These are phyloP conservation scores for Bothriochloa decipiens DNA, from an alignment of 176 grass and related monocot species.

Conservation along the genomic window DNA sequence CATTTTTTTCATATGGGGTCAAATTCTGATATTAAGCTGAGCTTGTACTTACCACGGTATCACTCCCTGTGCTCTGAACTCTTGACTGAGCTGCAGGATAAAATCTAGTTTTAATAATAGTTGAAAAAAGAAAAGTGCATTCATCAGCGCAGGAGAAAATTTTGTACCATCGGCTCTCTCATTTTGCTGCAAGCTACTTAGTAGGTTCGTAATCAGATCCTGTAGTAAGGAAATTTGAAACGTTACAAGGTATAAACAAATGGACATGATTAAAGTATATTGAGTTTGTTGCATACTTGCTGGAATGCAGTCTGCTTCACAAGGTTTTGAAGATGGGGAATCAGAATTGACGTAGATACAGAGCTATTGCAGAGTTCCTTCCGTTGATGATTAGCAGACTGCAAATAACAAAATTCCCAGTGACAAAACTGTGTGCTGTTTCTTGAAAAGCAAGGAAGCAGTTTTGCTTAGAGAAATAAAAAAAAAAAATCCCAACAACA, in stretches of 20 bases:
- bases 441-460: not conserved
- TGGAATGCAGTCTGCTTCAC: conserved; percentile 94
- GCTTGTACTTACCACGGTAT: conserved; percentile 50
- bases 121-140: not conserved
- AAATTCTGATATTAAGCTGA: conserved; percentile 8
- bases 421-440: conserved; percentile 4
- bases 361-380: conserved; percentile 69
- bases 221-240: conserved; percentile 36
- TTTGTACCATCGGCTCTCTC: conserved; percentile 61
- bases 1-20: not conserved
- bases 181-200: conserved; percentile 88
- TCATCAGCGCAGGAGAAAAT: conserved; percentile 23
- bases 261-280: conserved; percentile 14
- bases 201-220: conserved; percentile 78
- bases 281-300: conserved; percentile 64
- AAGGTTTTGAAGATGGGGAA: conserved; percentile 97
- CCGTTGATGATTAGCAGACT: conserved; percentile 58
- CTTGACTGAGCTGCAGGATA: conserved; percentile 55
- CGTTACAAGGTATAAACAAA: conserved; percentile 19
- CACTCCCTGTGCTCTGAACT: conserved; percentile 32
- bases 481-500: not conserved
- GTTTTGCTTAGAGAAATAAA: not conserved
- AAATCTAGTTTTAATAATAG: conserved; percentile 31
- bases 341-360: conserved; percentile 73
- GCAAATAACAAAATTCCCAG: conserved; percentile 35